Conservation (phyloP, 2,329 filamentous ascomycete species). For the Ophiostoma perfectum region DNA sequence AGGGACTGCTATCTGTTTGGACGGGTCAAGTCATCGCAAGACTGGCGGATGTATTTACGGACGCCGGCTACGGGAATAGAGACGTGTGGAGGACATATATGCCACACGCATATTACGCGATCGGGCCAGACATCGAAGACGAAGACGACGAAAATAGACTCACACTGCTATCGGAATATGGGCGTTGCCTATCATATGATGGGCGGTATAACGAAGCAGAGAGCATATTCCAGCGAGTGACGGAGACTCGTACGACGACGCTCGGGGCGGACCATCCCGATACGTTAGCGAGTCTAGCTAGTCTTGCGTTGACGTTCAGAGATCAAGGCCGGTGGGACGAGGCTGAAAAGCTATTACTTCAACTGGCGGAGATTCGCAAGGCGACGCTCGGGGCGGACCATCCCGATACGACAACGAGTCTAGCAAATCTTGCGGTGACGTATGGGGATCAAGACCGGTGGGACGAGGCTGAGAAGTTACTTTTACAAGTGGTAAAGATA, state of each 20-base stretch:
- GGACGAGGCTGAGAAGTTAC: not conserved
- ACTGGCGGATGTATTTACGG: not conserved
- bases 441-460: not conserved
- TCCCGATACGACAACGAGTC: not conserved
- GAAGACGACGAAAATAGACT: not conserved
- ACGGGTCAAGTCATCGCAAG: not conserved
- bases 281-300: not conserved
- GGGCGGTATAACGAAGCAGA: not conserved
- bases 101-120: constrained; percentile 17
- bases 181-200: not conserved
- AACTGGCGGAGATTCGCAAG: not conserved
- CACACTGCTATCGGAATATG: not conserved
- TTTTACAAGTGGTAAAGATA: not conserved
- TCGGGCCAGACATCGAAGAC: no score
- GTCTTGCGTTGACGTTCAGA: not conserved
- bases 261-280: not conserved
- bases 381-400: not conserved
- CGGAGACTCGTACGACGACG: no score
- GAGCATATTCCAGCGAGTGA: not conserved
- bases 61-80: not conserved
- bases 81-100: constrained; percentile 18
- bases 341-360: not conserved
- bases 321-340: not conserved
- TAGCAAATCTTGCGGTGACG: not conserved
- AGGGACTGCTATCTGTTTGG: not conserved